Conservation (phyloP, 352 stramenopile species). For the Thraustotheca clavata region DNA sequence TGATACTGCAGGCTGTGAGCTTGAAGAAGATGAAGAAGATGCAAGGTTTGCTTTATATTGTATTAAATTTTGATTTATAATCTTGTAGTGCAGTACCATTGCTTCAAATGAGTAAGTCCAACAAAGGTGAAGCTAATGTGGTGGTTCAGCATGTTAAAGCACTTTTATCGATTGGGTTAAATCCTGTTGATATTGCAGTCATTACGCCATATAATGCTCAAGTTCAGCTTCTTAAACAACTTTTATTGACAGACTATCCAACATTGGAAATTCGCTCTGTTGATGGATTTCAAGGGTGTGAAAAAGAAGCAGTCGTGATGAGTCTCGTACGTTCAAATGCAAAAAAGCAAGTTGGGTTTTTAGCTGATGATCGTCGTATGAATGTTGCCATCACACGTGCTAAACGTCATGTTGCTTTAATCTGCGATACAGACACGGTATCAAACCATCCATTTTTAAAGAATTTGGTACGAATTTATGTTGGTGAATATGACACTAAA, state of each 20-base stretch:
- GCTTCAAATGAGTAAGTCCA: slow-evolving; percentile 47
- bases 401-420: slow-evolving; percentile 90
- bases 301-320: slow-evolving; percentile 98
- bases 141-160: slow-evolving; percentile 76
- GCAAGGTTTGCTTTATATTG: not conserved
- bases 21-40: slow-evolving; percentile 73
- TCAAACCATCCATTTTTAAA: slow-evolving; percentile 86
- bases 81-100: not conserved
- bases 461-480: slow-evolving; percentile 40
- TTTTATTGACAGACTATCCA: slow-evolving; percentile 66
- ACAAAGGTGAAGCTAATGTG: slow-evolving; percentile 64
- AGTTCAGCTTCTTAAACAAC: slow-evolving; percentile 83
- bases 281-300: slow-evolving; percentile 95
- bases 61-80: slow-evolving; percentile 30
- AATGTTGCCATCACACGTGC: slow-evolving; percentile 97
- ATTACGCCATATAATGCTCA: slow-evolving; percentile 99
- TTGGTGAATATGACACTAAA: slow-evolving; percentile 5
- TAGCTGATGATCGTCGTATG: slow-evolving; percentile 93
- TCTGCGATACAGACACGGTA: slow-evolving; percentile 94
- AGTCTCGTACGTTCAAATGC: slow-evolving; percentile 94
- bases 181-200: slow-evolving; percentile 88
- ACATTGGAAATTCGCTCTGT: slow-evolving; percentile 89
- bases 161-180: slow-evolving; percentile 80
- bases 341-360: slow-evolving; percentile 89
- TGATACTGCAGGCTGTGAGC: slow-evolving; percentile 90